phyloP scores from a whole-genome alignment of 495 filamentous ascomycete species.

The Xylaria longipes region DNA sequence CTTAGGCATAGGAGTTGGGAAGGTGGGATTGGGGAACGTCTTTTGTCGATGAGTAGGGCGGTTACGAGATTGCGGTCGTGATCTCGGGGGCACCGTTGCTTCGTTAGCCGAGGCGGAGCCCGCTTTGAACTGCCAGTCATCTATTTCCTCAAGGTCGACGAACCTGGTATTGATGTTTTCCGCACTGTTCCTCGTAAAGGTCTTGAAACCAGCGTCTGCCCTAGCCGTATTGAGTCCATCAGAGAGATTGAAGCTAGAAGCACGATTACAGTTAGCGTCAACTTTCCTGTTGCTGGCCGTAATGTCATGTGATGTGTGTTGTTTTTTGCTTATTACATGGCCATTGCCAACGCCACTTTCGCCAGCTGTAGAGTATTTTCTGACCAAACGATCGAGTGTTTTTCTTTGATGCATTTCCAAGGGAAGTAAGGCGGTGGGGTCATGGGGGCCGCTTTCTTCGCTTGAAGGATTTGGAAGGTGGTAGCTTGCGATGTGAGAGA shows the following conservation, averaged over 20 bases:
- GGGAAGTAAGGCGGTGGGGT: constrained; percentile 29
- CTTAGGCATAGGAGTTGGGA: constrained; percentile 17
- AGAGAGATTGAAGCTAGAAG: constrained; percentile 58
- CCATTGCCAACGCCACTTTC: background rate
- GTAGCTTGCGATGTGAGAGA: background rate
- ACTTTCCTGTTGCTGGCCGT: constrained; percentile 23
- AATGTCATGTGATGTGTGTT: background rate
- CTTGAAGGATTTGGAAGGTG: constrained; percentile 30
- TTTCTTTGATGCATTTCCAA: constrained; percentile 42
- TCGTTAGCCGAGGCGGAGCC: constrained; percentile 42
- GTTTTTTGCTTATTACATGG: background rate
- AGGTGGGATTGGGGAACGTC: constrained; percentile 23
- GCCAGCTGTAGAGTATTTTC: background rate
- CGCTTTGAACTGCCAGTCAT: constrained; percentile 53
- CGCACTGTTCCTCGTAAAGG: constrained; percentile 64
- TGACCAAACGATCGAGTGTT: constrained; percentile 38
- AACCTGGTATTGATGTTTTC: constrained; percentile 79
- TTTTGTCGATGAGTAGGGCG: constrained; percentile 42
- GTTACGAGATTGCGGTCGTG: constrained; percentile 42
- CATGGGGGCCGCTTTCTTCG: constrained; percentile 25
- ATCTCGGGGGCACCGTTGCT: constrained; percentile 39
- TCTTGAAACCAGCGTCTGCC: constrained; percentile 32
- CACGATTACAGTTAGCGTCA: constrained; percentile 42
- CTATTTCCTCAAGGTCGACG: constrained; percentile 43
- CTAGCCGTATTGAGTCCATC: constrained; percentile 40